Evolutionary conservation across 306 rosid genomes (phyloP), one percentile per base, ranked within the genome.

Genomic region (Begonia fuchsioides): DNA sequence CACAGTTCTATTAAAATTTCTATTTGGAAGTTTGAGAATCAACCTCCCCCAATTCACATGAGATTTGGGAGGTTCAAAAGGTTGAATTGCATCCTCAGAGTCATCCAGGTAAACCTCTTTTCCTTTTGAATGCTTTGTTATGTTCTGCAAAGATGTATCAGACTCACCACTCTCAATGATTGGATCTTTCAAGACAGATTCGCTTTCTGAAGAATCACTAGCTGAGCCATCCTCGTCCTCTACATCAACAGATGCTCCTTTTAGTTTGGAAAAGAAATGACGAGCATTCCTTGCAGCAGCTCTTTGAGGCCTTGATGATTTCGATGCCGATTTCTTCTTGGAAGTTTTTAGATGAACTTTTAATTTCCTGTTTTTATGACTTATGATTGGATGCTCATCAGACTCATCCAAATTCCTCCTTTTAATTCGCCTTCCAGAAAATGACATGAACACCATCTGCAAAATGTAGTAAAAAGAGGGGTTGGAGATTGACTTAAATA

Each of bases 351-450:
- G 81, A 50, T 79, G 70, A 68, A 63, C 70, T 66, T 71, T 75
- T 18, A 77, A 72, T 76, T 75, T 85, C 78, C 78, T 68, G 53
- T 38, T 59, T 57, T 75, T 71, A 52, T 65, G 64, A 69, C 52
- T 71, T 60, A 68, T 68, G 39, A 52, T 47, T 39, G 68, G 39
- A 64, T 73, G 75, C 9, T 60, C 86, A 62, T 77, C 96, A 69
- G 64, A 56, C 73, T 75, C 94, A 46, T 85, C 96, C 72, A 85
- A 72, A 76, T 85, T 85, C 70, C 86, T 83, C 71, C 86, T 73
- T 72, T 92, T 92, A 55, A 85, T 84, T 40, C 86, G 93, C 73
- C 98, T 92, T 56, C 98, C 98, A 56, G 98, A 92, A 67, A 96
- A 92, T 55, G 94, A 85, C 87, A 66, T 70, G 57, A 82, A 63